Evolutionary conservation across 1,284 basidiomycete species (phyloP), one percentile per base, ranked within the genome.

Genomic region (Uromyces viciae-fabae): DNA sequence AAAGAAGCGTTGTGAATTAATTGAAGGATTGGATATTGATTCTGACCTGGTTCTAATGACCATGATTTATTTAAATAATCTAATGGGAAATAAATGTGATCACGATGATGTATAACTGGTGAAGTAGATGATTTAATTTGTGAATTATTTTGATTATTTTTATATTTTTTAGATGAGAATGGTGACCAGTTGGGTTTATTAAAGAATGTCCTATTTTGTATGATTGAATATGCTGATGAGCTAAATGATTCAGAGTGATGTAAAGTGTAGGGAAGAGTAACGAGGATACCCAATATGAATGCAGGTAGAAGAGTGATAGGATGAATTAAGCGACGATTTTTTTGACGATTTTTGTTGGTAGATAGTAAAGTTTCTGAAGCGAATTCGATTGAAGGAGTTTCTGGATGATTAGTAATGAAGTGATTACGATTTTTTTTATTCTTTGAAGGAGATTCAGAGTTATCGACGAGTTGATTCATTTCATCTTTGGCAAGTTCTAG

Each of bases 21-120:
- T 58, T 85, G 81, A 46, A 82, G 58, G 42, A 85, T 83, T 14
- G 85, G 85, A 68, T 85, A 79, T 19, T 85, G 54, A 31, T 56
- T 14, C 36, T 2, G 28, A 42, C 33, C 38, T 72, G 84, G 85
- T 38, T 83, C 84, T 15, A 85, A 83, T 49, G 85, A 83, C 15
- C 25, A 58, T 19, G 76, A 22, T 56, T 43, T 25, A 38, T 77
- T 76, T 11, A 68, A 52, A 40, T 76, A 76, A 49, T 78, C 33
- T 22, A 33, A 42, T n/a, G 76, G 76, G 14, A 78, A 52, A 38
- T 78, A 78, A 19, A 78, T 17, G 40, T 78, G 62, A 42, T 78
- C 66, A 25, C 66, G 76, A 60, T 78, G 28, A 7, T 15, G 9
- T 33, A 78, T 69, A 19, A 75, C 33, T 31, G 64, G 62, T 40